These are phyloP conservation scores for Isoetes engelmannii DNA, from an alignment of 83 land plant genomes.

Conservation along the genomic window DNA sequence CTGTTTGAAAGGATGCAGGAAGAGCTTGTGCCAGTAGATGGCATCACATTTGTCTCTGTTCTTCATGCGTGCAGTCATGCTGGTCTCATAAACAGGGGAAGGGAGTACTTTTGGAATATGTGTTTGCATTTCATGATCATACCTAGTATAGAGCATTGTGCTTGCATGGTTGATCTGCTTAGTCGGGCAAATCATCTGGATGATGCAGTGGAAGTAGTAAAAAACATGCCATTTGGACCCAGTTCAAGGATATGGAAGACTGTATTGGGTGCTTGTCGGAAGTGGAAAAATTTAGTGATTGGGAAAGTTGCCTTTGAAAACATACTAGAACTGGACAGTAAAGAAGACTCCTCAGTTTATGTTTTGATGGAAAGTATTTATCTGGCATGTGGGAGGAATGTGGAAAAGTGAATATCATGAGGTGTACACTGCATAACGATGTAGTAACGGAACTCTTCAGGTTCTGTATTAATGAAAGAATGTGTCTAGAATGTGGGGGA, in stretches of 20 bases:
- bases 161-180: constrained; percentile 10
- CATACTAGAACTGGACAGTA: constrained; percentile 2
- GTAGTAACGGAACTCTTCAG: no score
- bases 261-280: constrained; percentile 12
- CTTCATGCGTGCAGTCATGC: constrained; percentile 11
- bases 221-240: constrained; percentile 2
- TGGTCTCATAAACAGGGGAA: not conserved
- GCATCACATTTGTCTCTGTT: not conserved
- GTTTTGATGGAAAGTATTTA: no score
- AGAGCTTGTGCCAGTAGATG: not conserved
- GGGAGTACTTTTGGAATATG: not conserved
- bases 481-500: no score
- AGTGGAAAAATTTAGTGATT: constrained; percentile 2
- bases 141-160: constrained; percentile 1
- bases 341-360: not conserved
- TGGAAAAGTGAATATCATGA: no score
- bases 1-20: not conserved
- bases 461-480: no score
- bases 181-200: constrained; percentile 1
- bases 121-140: not conserved
- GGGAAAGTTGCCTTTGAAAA: constrained; percentile 9
- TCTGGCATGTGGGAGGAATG: no score
- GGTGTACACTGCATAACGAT: no score
- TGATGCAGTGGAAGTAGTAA: not conserved
- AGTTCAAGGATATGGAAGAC: not conserved